Evolutionary conservation across 2,329 filamentous ascomycete genomes (phyloP).

Genomic region (Nemania abortiva): DNA sequence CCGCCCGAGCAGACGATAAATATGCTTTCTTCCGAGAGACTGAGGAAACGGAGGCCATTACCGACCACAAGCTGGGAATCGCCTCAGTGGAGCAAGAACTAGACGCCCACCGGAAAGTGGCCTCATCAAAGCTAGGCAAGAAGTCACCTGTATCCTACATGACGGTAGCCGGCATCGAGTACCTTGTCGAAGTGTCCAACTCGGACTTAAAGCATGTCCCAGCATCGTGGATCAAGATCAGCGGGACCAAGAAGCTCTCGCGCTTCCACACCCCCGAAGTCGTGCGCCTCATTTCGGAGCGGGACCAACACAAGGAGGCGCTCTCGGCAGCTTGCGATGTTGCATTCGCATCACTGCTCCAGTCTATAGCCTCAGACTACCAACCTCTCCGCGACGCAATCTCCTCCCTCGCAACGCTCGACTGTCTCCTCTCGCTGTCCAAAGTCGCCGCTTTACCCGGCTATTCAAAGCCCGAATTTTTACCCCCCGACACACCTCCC

Average conservation of each 20-base stretch:
- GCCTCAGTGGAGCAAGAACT: slow-evolving; percentile 92
- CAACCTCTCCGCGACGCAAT: slow-evolving; percentile 90
- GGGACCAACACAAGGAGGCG: slow-evolving; percentile 94
- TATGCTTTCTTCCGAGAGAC: slow-evolving; percentile 92
- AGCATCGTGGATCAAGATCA: slow-evolving; percentile 94
- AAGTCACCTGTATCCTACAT: slow-evolving; percentile 79
- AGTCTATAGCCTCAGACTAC: slow-evolving; percentile 83
- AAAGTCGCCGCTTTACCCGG: slow-evolving; percentile 87
- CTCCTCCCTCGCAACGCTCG: slow-evolving; percentile 84
- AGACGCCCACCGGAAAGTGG: slow-evolving; percentile 77
- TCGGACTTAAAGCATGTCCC: slow-evolving; percentile 85
- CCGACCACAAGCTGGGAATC: slow-evolving; percentile 89
- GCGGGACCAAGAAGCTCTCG: slow-evolving; percentile 90
- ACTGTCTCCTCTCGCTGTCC: slow-evolving; percentile 89
- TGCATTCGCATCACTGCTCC: slow-evolving; percentile 80
- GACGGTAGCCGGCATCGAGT: slow-evolving; percentile 91
- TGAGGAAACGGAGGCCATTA: slow-evolving; percentile 89
- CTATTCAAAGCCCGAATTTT: slow-evolving; percentile 81
- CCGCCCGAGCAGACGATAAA: slow-evolving; percentile 89
- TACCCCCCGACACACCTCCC: slow-evolving; percentile 71
- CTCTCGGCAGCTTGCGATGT: slow-evolving; percentile 90
- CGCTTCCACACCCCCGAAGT: slow-evolving; percentile 96
- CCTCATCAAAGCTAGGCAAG: slow-evolving; percentile 78
- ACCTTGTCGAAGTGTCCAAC: slow-evolving; percentile 92
- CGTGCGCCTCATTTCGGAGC: slow-evolving; percentile 82